Evolutionary conservation across 2,329 filamentous ascomycete species (phyloP).

Genomic region (Aquanectria penicillioides): DNA sequence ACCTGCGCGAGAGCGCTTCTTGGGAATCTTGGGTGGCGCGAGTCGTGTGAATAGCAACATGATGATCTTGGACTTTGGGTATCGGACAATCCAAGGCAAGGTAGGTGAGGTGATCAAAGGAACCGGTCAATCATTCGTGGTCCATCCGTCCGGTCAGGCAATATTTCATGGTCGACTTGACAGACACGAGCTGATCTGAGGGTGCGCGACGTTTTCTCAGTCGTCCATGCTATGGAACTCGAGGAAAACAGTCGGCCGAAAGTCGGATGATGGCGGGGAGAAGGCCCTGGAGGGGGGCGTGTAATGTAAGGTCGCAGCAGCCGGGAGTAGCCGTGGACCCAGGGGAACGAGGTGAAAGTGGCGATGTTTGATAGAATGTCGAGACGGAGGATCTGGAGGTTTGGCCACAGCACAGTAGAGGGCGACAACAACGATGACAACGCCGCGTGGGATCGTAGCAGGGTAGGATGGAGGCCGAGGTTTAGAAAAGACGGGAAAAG

Average conservation of each 20-base stretch:
- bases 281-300: background rate
- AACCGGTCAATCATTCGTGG: conserved; percentile 31
- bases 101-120: conserved; percentile 37
- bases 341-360: background rate
- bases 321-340: conserved; percentile 9
- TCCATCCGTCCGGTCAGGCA: conserved; percentile 28
- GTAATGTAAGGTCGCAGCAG: background rate
- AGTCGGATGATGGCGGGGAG: conserved; percentile 23
- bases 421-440: conserved; percentile 17
- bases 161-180: conserved; percentile 25
- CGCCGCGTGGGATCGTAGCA: background rate
- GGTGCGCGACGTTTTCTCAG: background rate
- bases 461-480: conserved; percentile 3
- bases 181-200: background rate
- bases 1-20: conserved; percentile 62
- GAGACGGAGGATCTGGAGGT: background rate
- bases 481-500: conserved; percentile 29
- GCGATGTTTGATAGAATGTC: background rate
- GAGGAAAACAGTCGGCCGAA: background rate
- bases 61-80: conserved; percentile 18
- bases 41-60: conserved; percentile 70
- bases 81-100: conserved; percentile 4
- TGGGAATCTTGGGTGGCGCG: conserved; percentile 65
- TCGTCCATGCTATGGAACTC: conserved; percentile 3
- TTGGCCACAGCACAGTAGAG: background rate